Percentiles rank a stretch among this genome's conserved stretches.
These are phyloP conservation scores for Lecanosticta acicola DNA, from an alignment of 2,329 filamentous ascomycete species.

Conservation along the genomic window DNA sequence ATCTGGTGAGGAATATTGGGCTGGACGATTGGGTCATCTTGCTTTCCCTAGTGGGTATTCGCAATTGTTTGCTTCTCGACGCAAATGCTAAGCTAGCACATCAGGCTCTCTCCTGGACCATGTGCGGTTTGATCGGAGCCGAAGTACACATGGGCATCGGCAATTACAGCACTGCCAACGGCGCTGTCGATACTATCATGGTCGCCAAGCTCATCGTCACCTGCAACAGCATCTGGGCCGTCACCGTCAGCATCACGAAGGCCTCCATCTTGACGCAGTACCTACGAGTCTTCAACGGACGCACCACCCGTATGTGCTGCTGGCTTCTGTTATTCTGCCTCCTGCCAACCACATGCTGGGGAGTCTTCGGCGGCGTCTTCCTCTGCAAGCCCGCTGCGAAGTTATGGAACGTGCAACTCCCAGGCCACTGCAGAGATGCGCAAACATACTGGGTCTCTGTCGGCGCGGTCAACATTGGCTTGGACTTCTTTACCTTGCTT, in stretches of 20 bases:
- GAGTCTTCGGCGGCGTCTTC: slow-evolving; percentile 37
- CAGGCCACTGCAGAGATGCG: slow-evolving; percentile 36
- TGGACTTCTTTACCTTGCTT: slow-evolving; percentile 41
- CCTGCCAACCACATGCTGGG: slow-evolving; percentile 26
- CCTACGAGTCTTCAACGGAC: slow-evolving; percentile 41
- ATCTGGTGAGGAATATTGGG: slow-evolving; percentile 30
- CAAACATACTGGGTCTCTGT: slow-evolving; percentile 42
- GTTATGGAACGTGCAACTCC: slow-evolving; percentile 36
- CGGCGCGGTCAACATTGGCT: slow-evolving; percentile 40
- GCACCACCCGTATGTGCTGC: slow-evolving; percentile 33
- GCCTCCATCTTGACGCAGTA: slow-evolving; percentile 47
- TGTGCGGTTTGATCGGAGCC: slow-evolving; percentile 26
- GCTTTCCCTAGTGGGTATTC: slow-evolving; percentile 29
- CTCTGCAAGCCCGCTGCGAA: slow-evolving; percentile 39
- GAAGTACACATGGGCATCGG: slow-evolving; percentile 23
- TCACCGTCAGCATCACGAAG: slow-evolving; percentile 39
- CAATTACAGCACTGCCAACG: slow-evolving; percentile 9
- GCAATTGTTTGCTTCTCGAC: neutral
- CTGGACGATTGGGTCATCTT: slow-evolving; percentile 36
- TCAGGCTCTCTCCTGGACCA: slow-evolving; percentile 27
- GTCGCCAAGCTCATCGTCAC: slow-evolving; percentile 30
- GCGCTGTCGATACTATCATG: slow-evolving; percentile 12
- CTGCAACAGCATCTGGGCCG: slow-evolving; percentile 31
- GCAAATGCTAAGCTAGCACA: neutral
- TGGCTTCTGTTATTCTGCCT: slow-evolving; percentile 35